Evolutionary conservation across 2,329 filamentous ascomycete species (phyloP).

Genomic region (Talaromyces sp.): DNA sequence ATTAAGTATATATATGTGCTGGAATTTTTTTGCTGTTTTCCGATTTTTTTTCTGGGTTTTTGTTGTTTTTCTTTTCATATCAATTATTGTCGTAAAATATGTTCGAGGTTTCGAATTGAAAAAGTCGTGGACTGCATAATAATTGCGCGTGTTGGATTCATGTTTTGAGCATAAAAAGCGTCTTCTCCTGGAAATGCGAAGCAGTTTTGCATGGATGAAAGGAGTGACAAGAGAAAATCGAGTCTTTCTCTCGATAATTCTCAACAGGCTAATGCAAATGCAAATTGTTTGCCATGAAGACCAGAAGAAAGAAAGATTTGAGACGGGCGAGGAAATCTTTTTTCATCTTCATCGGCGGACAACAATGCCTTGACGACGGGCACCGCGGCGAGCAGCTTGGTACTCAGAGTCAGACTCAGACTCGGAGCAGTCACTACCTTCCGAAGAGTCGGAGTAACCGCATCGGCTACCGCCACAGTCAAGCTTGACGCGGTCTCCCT

Average conservation of each 20-base stretch:
- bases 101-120: slow-evolving; percentile 9
- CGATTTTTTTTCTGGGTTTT: neutral
- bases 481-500: slow-evolving; percentile 88
- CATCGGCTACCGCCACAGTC: slow-evolving; percentile 90
- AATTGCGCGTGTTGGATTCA: neutral
- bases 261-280: slow-evolving; percentile 3
- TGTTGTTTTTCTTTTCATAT: neutral
- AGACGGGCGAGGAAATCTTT: neutral
- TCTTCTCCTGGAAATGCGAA: neutral
- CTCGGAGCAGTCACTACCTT: slow-evolving; percentile 60
- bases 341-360: slow-evolving; percentile 34
- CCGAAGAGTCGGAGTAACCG: slow-evolving; percentile 66
- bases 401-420: slow-evolving; percentile 53
- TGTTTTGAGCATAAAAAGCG: slow-evolving; percentile 1
- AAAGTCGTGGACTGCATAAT: slow-evolving; percentile 8
- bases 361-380: slow-evolving; percentile 38
- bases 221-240: neutral
- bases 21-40: neutral
- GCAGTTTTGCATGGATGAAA: neutral
- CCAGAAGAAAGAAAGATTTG: neutral
- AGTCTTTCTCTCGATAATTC: neutral
- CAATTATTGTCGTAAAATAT: slow-evolving; percentile 8
- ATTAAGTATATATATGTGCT: neutral
- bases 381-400: slow-evolving; percentile 32
- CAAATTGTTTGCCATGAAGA: neutral